These are phyloP conservation scores for Trichophaea hybrida DNA, from an alignment of 2,329 filamentous ascomycete genomes.

Conservation along the genomic window DNA sequence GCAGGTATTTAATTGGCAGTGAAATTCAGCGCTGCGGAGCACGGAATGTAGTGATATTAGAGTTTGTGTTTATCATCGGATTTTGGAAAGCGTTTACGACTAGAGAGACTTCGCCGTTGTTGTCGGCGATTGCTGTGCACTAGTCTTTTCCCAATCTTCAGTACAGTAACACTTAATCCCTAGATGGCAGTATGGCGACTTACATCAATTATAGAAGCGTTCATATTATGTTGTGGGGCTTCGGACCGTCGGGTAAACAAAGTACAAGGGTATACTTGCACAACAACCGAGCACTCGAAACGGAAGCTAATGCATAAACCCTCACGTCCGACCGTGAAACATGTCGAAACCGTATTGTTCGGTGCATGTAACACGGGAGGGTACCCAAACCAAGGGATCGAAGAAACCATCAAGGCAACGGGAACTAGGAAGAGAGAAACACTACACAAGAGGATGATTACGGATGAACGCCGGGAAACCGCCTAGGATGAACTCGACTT, in stretches of 20 bases:
- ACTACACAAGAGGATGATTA: background rate
- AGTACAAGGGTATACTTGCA: no score
- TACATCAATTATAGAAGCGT: no score
- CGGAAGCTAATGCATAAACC: constrained; percentile 4
- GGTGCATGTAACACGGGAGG: background rate
- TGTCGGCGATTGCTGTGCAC: no score
- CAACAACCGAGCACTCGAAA: constrained; percentile 6
- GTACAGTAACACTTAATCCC: no score
- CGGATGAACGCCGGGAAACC: background rate
- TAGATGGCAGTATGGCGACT: no score
- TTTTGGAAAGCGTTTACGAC: no score
- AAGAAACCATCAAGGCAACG: no score
- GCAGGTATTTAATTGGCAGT: background rate
- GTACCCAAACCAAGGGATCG: background rate
- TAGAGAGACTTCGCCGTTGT: no score
- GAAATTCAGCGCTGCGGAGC: constrained; percentile 13
- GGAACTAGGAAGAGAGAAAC: background rate
- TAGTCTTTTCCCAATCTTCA: no score
- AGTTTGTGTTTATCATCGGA: no score
- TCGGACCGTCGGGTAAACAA: no score
- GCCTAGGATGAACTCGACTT: background rate
- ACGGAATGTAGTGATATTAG: constrained; percentile 13
- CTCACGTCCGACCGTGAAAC: constrained; percentile 4
- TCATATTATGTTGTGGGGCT: no score
- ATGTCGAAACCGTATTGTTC: background rate